Base-by-base conservation (phyloP, 306 rosid genomes). In the Begonia loranthoides region DNA sequence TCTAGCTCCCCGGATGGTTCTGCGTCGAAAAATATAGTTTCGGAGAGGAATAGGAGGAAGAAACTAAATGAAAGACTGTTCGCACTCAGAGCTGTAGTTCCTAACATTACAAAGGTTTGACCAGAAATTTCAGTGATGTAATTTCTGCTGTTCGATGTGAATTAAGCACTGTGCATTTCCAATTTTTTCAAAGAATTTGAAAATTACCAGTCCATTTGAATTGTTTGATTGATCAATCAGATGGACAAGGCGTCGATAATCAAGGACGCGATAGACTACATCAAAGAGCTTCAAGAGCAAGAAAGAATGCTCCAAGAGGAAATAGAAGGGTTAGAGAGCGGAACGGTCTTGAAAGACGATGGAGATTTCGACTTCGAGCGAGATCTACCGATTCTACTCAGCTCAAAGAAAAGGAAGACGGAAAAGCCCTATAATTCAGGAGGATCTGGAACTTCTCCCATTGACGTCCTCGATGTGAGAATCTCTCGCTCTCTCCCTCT, bases 221-320 rank as follows among this genome's bases (percentile, higher is more conserved):
- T 28, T 28, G 36, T 36, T 21, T 11, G 12, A 14, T 43, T 45
- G 17, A 28, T 6, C 6, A 4, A 10, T 22, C 44, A 92, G 99
- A 92, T 92, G 99, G 99, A 92, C 48, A 92, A 92, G 69, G 99
- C 96, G 63, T 92, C 99, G 0, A 83, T 92, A 19, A 76, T 92
- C 45, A 92, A 81, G 61, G 99, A 92, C 60, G 99, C 99, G 0
- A 92, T 92, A 49, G 89, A 73, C 41, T 81, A 92, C 44, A 92
- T 92, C 50, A 83, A 83, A 34, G 72, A 75, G 44, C 68, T 92
- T 44, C 94, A 81, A n/a, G 89, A 83, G 13, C 89, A 83, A 66
- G 96, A 92, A 56, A 75, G 68, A 73, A 71, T 52, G 9, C 63
- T 87, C 10, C 71, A 92, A 68, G 61, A 82, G 9, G 99, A 92